Base-by-base conservation (phyloP, 176 grass and related monocot species). In the Tuctoria greenei region DNA sequence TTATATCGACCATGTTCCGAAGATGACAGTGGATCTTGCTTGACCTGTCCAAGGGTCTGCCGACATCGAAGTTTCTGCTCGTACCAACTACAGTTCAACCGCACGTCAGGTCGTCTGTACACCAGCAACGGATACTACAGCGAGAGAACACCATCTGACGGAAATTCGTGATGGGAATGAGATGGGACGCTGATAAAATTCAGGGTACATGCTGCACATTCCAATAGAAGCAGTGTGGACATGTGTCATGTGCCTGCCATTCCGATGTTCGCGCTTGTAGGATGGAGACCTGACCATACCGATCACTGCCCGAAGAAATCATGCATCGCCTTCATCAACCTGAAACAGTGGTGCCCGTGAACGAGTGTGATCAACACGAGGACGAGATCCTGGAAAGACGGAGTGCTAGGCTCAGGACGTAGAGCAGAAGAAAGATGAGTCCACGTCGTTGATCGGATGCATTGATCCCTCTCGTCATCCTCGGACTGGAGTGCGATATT, bases 301-400 rank as follows among this genome's bases (percentile, higher is more conserved):
- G 31, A 8, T 20, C 62, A 40, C 45, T 18, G 44, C 0, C 2
- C 9, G 65, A 78, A 25, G 45, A 36, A 31, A 54, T 17, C 12
- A 25, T 9, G 10, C 23, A 9, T 10, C 17, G 21, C 27, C 40
- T 11, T 26, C 27, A 31, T 31, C 31, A 43, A 7, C 21, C 28
- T 20, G 10, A 8, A n/a, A 59, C 17, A 47, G 50, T 45, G 25
- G 24, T 69, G 39, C 40, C 63, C 43, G 43, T 81, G 67, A 31
- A 20, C 10, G 15, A 42, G 8, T 6, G 62, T 3, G 31, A 31
- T 31, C 31, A 31, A 3, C 31, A 31, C 31, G 31, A 46, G 12
- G 72, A 75, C 52, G 69, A 47, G 39, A 69, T 61, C 40, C n/a
- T 51, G 46, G 41, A 18, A 60, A 39, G 42, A 25, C 36, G 23